Evolutionary conservation across 2,329 filamentous ascomycete genomes (phyloP), one percentile per base, ranked within the genome.

Genomic region (Grosmannia penicillata): DNA sequence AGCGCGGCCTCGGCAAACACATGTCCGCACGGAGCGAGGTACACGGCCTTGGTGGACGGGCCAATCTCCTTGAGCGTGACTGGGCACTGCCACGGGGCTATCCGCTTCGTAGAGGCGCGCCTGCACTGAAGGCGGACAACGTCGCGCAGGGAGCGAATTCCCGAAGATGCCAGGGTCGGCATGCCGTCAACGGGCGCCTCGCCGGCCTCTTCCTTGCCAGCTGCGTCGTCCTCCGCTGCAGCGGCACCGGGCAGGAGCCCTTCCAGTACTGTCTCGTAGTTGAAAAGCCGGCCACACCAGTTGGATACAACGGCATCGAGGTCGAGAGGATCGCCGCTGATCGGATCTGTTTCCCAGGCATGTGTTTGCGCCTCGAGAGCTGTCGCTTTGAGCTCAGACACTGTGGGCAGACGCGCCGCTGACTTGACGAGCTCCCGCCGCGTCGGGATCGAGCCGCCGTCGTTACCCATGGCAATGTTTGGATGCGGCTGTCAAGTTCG

Each of bases 391-490:
- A 94, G 64, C 63, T 96, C 82, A 33, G 83, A 78, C 22, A 84
- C 72, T 25, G 82, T 93, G 18, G 82, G 82, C 37, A 77, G 72
- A 50, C 84, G 82, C 30, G 87, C 85, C 22, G 87, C 85, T 58
- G 89, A 81, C 61, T 93, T 93, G 57, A 98, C 91, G 33, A 98
- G 82, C 60, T 98, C 93, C 53, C 86, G 82, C 24, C 93, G 83
- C 46, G 82, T 96, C 6, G 91, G 91, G 49, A 98, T 98, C 49
- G 84, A 89, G 56, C 91, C 91, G 49, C 91, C 91, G 57, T 98
- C 91, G 63, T 98, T 98, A 56, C 91, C 91, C 91, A 98, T 95
- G 50, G n/a, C n/a, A n/a, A n/a, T n/a, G 37, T 24, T 18, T 15
- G 15, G 15, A n/a, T 15, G 19, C 24, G 6, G 31, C 19, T 23